These are phyloP conservation scores for Termitomyces sp. DNA, from an alignment of 1,284 basidiomycete genomes.

Conservation along the genomic window DNA sequence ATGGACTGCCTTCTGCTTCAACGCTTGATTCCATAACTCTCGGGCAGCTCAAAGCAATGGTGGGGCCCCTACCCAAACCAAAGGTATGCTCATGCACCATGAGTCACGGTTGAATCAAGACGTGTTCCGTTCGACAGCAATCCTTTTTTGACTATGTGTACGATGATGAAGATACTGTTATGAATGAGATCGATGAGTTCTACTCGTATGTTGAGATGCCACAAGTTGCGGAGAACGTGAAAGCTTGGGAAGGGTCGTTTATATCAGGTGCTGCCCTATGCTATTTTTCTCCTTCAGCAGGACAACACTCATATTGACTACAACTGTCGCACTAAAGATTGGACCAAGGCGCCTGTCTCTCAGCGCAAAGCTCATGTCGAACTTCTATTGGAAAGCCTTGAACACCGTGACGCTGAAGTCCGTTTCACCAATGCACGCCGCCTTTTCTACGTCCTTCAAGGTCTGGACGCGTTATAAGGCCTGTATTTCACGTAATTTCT, in stretches of 20 bases:
- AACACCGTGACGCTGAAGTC: conserved; percentile 79
- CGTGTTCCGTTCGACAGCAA: conserved; percentile 49
- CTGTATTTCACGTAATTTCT: background rate
- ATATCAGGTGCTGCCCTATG: conserved; percentile 50
- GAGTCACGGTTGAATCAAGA: background rate
- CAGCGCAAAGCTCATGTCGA: conserved; percentile 72
- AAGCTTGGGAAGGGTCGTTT: conserved; percentile 84
- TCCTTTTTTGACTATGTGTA: conserved; percentile 87
- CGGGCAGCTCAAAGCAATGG: conserved; percentile 76
- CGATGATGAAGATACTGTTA: conserved; percentile 91
- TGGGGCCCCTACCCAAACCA: conserved; percentile 65
- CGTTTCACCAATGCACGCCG: conserved; percentile 84
- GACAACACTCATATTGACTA: conserved; percentile 2
- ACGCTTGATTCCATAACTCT: conserved; percentile 73
- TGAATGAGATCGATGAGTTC: conserved; percentile 97
- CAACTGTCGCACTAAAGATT: conserved; percentile 45
- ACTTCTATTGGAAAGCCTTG: conserved; percentile 77
- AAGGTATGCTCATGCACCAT: conserved; percentile 45
- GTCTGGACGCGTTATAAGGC: conserved; percentile 34
- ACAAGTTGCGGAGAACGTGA: conserved; percentile 83
- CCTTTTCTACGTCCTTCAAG: conserved; percentile 88
- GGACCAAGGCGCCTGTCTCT: conserved; percentile 64
- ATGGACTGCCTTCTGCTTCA: conserved; percentile 16
- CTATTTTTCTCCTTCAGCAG: conserved; percentile 4
- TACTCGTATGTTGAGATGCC: conserved; percentile 97